Evolutionary conservation across 2,329 filamentous ascomycete genomes (phyloP).

Genomic region (Daldinia sp.): DNA sequence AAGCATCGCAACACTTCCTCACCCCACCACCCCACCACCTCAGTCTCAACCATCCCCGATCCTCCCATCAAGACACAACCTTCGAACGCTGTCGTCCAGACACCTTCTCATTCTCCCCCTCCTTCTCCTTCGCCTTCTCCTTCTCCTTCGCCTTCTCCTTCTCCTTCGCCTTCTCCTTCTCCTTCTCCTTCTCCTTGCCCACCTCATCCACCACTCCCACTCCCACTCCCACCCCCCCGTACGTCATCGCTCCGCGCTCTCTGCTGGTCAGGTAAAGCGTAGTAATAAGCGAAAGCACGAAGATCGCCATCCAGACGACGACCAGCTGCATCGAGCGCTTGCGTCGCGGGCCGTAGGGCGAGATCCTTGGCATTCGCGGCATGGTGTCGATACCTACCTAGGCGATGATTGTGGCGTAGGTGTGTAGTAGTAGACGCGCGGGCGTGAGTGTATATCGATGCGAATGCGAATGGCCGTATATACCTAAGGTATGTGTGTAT

Average conservation of each 20-base stretch:
- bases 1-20: too few relatives aligned
- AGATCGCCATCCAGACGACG: conserved; percentile 42
- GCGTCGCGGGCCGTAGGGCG: conserved; percentile 45
- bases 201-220: conserved; percentile 31
- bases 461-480: too few relatives aligned
- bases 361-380: conserved; percentile 38
- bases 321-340: conserved; percentile 41
- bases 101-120: too few relatives aligned
- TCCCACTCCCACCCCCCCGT: conserved; percentile 15
- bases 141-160: too few relatives aligned
- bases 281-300: conserved; percentile 38
- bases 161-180: conserved; percentile 23
- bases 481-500: background rate
- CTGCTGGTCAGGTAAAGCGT: conserved; percentile 43
- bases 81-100: too few relatives aligned
- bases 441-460: too few relatives aligned
- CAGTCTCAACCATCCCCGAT: too few relatives aligned
- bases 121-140: too few relatives aligned
- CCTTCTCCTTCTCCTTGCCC: conserved; percentile 9
- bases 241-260: conserved; percentile 29
- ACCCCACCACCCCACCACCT: too few relatives aligned
- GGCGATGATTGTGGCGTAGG: too few relatives aligned
- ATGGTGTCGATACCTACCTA: too few relatives aligned
- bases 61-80: conserved; percentile 27
- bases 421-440: too few relatives aligned